A percentile compares a stretch with the other conserved stretches of the same genome.
phyloP scores from a whole-genome alignment of 2,329 filamentous ascomycete species.

The Cladophialophora psammophila region DNA sequence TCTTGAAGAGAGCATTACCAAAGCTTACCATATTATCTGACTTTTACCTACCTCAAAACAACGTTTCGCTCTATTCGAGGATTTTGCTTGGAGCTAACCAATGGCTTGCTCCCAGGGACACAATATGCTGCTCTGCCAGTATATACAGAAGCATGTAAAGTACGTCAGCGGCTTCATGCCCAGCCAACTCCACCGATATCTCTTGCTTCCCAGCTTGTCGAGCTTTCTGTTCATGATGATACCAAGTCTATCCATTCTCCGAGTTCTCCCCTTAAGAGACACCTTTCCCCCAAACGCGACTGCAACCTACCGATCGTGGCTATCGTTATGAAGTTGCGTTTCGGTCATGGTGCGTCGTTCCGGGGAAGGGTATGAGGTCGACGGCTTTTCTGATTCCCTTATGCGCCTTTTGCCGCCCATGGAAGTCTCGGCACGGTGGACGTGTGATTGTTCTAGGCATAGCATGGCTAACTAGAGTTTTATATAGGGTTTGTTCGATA shows the following conservation, averaged over 20 bases:
- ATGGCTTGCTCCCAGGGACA: not conserved
- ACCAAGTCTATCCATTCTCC: constrained; percentile 70
- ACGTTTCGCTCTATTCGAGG: too few relatives aligned
- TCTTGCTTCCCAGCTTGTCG: not conserved
- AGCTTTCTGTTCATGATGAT: constrained; percentile 57
- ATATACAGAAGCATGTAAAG: not conserved
- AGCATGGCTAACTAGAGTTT: constrained; percentile 1
- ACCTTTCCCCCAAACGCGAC: constrained; percentile 20
- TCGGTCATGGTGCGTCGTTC: constrained; percentile 13
- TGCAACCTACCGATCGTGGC: constrained; percentile 19
- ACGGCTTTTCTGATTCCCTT: constrained; percentile 40
- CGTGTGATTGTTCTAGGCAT: not conserved
- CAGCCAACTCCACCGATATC: not conserved
- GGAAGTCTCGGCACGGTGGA: not conserved
- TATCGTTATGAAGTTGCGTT: constrained; percentile 36
- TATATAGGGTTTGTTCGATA: constrained; percentile 14
- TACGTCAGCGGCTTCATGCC: not conserved
- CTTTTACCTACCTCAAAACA: not conserved
- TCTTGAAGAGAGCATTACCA: constrained; percentile 65
- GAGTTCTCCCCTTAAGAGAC: constrained; percentile 48
- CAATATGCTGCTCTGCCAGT: not conserved
- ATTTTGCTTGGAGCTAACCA: constrained; percentile 3
- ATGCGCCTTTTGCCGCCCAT: not conserved
- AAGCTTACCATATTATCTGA: constrained; percentile 61
- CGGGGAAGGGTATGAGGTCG: constrained; percentile 40